Conservation (phyloP, 2,329 filamentous ascomycete species). For the Colletotrichum costaricense region DNA sequence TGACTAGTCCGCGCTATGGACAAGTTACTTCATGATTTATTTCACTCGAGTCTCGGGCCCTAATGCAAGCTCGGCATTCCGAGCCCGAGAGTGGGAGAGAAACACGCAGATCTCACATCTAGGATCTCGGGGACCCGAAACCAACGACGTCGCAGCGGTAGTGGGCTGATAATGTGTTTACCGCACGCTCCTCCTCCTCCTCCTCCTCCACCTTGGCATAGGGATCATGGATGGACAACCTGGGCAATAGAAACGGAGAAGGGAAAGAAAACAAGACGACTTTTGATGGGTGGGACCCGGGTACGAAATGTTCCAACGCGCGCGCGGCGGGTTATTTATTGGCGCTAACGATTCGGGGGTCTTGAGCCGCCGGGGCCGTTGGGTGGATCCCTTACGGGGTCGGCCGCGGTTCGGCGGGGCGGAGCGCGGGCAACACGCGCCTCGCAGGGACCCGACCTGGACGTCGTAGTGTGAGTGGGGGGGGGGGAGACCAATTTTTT, state of each 20-base stretch:
- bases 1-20: neutral
- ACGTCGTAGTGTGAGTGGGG: too few relatives aligned
- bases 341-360: conserved; percentile 23
- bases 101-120: neutral
- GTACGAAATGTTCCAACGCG: neutral
- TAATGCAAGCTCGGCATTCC: conserved; percentile 5
- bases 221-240: neutral
- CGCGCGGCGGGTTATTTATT: neutral
- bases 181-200: neutral
- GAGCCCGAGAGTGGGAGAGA: neutral
- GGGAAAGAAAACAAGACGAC: neutral
- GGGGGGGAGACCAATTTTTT: too few relatives aligned
- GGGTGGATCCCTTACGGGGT: neutral
- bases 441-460: too few relatives aligned
- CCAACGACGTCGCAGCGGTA: conserved; percentile 16
- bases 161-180: conserved; percentile 12
- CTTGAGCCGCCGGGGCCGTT: neutral
- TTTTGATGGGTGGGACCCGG: neutral
- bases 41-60: neutral
- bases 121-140: conserved; percentile 10
- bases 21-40: neutral
- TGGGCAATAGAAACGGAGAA: too few relatives aligned
- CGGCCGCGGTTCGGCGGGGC: neutral
- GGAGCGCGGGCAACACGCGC: too few relatives aligned
- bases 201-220: neutral